These are phyloP conservation scores for Candida morakotiae DNA, from an alignment of 805 yeast species.

Conservation along the genomic window DNA sequence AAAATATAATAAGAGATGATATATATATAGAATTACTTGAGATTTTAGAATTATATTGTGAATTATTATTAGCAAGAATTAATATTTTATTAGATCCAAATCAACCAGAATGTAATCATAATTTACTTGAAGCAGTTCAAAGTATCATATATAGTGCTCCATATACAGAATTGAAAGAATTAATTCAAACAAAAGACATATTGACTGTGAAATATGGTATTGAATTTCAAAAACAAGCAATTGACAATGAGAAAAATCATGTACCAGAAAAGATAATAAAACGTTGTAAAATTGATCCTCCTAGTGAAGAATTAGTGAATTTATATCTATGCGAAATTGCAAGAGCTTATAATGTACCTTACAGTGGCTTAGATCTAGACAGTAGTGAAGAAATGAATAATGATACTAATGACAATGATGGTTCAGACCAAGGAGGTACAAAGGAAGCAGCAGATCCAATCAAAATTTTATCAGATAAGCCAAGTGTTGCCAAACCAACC, in stretches of 20 bases:
- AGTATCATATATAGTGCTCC: constrained; percentile 67
- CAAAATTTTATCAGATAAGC: background rate
- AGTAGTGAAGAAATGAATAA: constrained; percentile 22
- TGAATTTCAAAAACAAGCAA: constrained; percentile 57
- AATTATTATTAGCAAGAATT: constrained; percentile 70
- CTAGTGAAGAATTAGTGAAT: constrained; percentile 58
- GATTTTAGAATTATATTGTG: constrained; percentile 76
- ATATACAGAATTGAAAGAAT: constrained; percentile 73
- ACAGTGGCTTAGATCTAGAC: constrained; percentile 44
- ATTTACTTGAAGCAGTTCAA: constrained; percentile 72
- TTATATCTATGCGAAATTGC: constrained; percentile 79
- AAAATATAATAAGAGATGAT: constrained; percentile 79
- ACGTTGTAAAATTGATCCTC: constrained; percentile 65
- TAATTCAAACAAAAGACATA: constrained; percentile 56
- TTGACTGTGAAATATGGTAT: constrained; percentile 60
- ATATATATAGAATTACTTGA: constrained; percentile 75
- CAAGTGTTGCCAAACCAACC: background rate
- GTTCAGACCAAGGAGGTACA: too few relatives aligned
- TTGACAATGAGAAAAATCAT: constrained; percentile 43
- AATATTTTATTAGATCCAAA: constrained; percentile 47
- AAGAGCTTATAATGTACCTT: constrained; percentile 70
- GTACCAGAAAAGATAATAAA: constrained; percentile 68
- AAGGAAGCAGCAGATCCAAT: constrained; percentile 27
- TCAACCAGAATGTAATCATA: constrained; percentile 46
- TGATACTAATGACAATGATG: constrained; percentile 22